phyloP scores from a whole-genome alignment of 306 rosid genomes.

The Acacia acuminata region DNA sequence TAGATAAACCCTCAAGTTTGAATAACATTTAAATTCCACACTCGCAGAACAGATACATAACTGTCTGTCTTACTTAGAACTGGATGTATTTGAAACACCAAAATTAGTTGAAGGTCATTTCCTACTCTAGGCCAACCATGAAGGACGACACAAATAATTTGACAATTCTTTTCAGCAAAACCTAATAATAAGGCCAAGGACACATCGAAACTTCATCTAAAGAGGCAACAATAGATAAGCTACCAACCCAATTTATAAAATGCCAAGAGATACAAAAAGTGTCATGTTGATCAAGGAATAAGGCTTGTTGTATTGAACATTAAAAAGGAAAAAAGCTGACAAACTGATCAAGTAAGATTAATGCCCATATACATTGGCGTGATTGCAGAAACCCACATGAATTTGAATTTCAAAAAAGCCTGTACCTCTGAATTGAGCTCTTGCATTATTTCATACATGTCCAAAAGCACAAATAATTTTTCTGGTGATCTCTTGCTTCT shows the following conservation, averaged over 20 bases:
- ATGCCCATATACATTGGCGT: conserved; percentile 4
- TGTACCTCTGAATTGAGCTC: conserved; percentile 95
- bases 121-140: background rate
- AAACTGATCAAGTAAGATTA: conserved; percentile 4
- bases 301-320: background rate
- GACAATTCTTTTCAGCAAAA: background rate
- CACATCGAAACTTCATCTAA: background rate
- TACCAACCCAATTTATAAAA: background rate
- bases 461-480: conserved; percentile 92
- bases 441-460: conserved; percentile 97
- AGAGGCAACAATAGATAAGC: conserved; percentile 5
- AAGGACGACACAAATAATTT: background rate
- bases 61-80: background rate
- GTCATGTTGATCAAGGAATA: background rate
- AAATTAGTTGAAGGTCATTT: background rate
- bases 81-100: background rate
- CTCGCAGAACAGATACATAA: background rate
- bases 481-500: conserved; percentile 96
- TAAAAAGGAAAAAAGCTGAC: background rate
- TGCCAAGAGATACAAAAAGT: conserved; percentile 3
- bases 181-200: background rate
- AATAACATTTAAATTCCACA: conserved; percentile 6
- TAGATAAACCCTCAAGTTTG: background rate
- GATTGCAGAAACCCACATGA: conserved; percentile 6
- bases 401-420: conserved; percentile 22